Conservation (phyloP, 1,139 yeast genomes). For the Pichia norvegensis region DNA sequence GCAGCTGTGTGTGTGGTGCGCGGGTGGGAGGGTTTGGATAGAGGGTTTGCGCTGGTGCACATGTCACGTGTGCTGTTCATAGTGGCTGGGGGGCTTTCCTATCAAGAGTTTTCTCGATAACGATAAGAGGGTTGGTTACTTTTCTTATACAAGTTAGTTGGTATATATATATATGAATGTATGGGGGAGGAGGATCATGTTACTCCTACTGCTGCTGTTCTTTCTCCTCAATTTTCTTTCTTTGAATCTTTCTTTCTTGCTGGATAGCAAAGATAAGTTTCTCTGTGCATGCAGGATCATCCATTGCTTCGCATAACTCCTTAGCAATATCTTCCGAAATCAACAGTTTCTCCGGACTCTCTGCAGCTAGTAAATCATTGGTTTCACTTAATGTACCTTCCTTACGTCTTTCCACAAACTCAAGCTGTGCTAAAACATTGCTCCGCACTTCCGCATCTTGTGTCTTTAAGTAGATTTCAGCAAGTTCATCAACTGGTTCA, state of each 20-base stretch:
- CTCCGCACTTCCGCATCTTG: constrained; percentile 13
- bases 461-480: constrained; percentile 20
- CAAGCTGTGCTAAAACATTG: constrained; percentile 8
- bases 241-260: constrained; percentile 19
- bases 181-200: neutral
- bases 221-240: neutral
- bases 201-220: neutral
- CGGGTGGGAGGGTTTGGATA: neutral
- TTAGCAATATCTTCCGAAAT: constrained; percentile 22
- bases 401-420: constrained; percentile 1
- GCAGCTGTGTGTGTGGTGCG: constrained; percentile 6
- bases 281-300: constrained; percentile 16
- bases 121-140: too few relatives aligned
- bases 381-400: neutral
- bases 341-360: constrained; percentile 17
- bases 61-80: neutral
- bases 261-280: constrained; percentile 20
- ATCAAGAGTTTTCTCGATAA: too few relatives aligned
- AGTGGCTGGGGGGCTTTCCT: neutral
- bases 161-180: too few relatives aligned
- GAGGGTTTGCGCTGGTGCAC: neutral
- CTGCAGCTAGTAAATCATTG: neutral
- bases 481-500: constrained; percentile 16
- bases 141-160: too few relatives aligned
- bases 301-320: constrained; percentile 18